Percentiles rank a stretch among this genome's conserved stretches.
Evolutionary conservation across 257 asterid genomes (phyloP).

Genomic region (Oldenlandia corymbosa): DNA sequence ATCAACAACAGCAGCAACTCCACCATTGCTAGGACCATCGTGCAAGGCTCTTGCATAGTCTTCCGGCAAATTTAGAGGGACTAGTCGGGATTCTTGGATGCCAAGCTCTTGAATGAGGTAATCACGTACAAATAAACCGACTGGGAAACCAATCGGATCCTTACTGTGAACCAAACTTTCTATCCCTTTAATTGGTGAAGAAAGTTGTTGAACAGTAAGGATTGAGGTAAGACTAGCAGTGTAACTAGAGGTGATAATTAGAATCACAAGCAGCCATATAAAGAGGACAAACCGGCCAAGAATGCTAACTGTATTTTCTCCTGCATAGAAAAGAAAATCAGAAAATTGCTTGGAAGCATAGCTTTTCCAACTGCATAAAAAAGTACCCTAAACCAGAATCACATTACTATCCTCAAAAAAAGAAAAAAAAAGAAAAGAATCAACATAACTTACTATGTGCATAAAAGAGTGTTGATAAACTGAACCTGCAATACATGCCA

Average conservation of each 20-base stretch:
- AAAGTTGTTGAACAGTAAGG: constrained; percentile 57
- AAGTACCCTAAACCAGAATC: too few species aligned
- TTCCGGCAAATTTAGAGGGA: constrained; percentile 47
- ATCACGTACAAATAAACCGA: constrained; percentile 48
- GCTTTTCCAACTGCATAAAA: too few species aligned
- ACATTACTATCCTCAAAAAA: too few species aligned
- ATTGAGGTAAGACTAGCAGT: constrained; percentile 67
- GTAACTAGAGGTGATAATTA: constrained; percentile 54
- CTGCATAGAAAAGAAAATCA: constrained; percentile 25
- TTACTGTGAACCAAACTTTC: constrained; percentile 32
- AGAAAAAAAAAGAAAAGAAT: not conserved
- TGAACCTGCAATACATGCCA: constrained; percentile 27
- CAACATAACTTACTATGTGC: constrained; percentile 28
- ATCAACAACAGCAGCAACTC: constrained; percentile 52
- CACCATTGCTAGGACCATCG: constrained; percentile 48
- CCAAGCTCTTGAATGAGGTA: constrained; percentile 45
- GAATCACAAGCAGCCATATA: constrained; percentile 60
- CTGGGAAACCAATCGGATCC: constrained; percentile 47
- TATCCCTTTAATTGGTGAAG: constrained; percentile 52
- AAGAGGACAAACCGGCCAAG: constrained; percentile 50
- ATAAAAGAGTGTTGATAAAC: constrained; percentile 35
- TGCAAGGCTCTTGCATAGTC: constrained; percentile 48
- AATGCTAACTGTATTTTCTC: constrained; percentile 43
- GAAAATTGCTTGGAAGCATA: not conserved
- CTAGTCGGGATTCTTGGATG: constrained; percentile 46